Evolutionary conservation across 768 basidiomycete species (phyloP).

Genomic region (Podaxis carcinomalis): DNA sequence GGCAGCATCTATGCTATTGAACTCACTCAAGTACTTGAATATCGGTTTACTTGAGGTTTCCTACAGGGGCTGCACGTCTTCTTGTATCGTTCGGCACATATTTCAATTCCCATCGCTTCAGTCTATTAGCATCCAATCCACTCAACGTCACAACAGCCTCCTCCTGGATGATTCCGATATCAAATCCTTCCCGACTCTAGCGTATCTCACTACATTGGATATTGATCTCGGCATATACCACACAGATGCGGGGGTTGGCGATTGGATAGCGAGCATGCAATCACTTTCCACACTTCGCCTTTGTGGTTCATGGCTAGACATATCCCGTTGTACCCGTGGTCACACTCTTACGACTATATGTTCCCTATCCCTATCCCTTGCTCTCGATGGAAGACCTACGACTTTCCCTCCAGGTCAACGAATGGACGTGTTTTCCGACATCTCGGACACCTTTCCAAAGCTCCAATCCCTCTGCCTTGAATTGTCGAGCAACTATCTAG

Average conservation of each 20-base stretch:
- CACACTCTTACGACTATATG: neutral
- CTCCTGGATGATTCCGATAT: neutral
- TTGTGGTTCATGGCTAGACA: neutral
- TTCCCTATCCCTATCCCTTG: neutral
- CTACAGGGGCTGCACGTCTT: neutral
- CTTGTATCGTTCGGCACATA: neutral
- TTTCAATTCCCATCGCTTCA: neutral
- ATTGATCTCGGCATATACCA: neutral
- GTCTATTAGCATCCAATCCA: neutral
- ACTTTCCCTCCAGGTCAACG: neutral
- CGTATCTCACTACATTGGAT: neutral
- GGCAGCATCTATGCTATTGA: neutral
- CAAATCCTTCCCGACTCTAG: neutral
- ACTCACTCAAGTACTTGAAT: neutral
- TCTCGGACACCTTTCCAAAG: neutral
- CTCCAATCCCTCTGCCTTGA: neutral
- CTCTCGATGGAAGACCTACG: neutral
- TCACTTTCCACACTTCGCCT: neutral
- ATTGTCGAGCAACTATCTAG: too few relatives aligned
- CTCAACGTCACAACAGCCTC: neutral
- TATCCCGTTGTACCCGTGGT: neutral
- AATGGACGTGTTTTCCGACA: neutral
- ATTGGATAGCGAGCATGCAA: neutral
- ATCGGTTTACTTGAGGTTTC: neutral
- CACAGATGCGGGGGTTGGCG: neutral